phyloP scores from a whole-genome alignment of 2,329 filamentous ascomycete genomes.

The Colletotrichum ledebouriae region DNA sequence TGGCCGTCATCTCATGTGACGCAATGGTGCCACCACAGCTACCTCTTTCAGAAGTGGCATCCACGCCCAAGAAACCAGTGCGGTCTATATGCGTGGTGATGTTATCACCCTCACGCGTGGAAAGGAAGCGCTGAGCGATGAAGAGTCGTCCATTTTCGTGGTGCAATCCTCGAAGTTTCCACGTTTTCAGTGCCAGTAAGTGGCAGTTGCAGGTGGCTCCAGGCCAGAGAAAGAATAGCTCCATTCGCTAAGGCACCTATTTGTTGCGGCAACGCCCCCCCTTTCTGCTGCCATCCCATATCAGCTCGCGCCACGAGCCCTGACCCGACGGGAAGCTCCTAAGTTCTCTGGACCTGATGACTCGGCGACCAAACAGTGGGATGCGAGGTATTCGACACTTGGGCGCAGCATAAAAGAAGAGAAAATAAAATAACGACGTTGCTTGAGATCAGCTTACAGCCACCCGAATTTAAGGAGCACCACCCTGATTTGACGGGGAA shows the following conservation, averaged over 20 bases:
- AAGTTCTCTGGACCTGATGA: constrained; percentile 9
- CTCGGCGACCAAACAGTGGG: neutral
- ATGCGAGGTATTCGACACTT: constrained; percentile 7
- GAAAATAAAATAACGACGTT: neutral
- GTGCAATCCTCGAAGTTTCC: constrained; percentile 26
- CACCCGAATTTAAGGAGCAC: constrained; percentile 25
- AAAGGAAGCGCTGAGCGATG: neutral
- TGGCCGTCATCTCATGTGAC: constrained; percentile 14
- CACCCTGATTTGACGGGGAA: constrained; percentile 19
- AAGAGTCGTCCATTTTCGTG: neutral
- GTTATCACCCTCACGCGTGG: neutral
- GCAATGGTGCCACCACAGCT: neutral
- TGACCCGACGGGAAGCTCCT: constrained; percentile 26
- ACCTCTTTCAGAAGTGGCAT: neutral
- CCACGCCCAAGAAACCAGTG: constrained; percentile 14
- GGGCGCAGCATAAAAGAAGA: neutral
- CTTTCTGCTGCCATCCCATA: constrained; percentile 39
- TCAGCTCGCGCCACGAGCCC: constrained; percentile 30
- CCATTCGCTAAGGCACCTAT: constrained; percentile 18
- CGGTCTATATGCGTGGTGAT: constrained; percentile 6
- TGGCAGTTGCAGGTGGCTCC: constrained; percentile 14
- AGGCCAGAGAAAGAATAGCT: constrained; percentile 33
- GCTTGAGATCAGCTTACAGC: constrained; percentile 21
- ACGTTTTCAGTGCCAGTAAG: constrained; percentile 25
- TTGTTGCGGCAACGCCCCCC: constrained; percentile 25